Conservation (phyloP, 352 stramenopile genomes). For the Globisporangium parvum region DNA sequence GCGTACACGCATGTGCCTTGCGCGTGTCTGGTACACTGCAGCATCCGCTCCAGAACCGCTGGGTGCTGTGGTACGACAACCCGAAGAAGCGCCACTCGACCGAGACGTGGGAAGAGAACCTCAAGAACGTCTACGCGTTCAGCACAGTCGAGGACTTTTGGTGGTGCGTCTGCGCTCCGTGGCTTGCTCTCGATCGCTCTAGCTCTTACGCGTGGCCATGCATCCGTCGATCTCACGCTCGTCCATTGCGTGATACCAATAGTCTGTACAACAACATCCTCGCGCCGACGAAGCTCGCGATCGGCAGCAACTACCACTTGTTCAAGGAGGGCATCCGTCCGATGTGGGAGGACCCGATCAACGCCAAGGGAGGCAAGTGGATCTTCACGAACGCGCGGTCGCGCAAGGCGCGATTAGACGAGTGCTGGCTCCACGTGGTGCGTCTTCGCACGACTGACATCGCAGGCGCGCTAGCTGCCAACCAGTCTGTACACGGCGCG, state of each 20-base stretch:
- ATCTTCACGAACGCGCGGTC: constrained; percentile 95
- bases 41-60: constrained; percentile 84
- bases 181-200: neutral
- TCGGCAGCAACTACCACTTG: constrained; percentile 96
- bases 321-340: constrained; percentile 96
- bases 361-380: constrained; percentile 95
- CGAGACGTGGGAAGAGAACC: constrained; percentile 86
- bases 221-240: neutral
- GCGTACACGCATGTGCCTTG: too few species aligned
- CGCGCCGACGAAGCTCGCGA: constrained; percentile 79
- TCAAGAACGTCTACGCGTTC: constrained; percentile 93
- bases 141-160: constrained; percentile 96
- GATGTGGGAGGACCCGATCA: constrained; percentile 96
- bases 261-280: constrained; percentile 95
- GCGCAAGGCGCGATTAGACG: constrained; percentile 89
- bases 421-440: constrained; percentile 95
- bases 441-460: too few species aligned
- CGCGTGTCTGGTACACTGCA: constrained; percentile 14
- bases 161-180: constrained; percentile 52
- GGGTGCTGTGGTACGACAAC: constrained; percentile 89
- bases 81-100: constrained; percentile 85
- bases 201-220: neutral
- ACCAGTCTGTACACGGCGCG: too few species aligned
- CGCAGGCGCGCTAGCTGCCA: too few species aligned
- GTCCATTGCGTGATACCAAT: neutral